A percentile compares a stretch with the other conserved stretches of the same genome.
These are phyloP conservation scores for Pichia cabralensis DNA, from an alignment of 805 yeast genomes.

Conservation along the genomic window DNA sequence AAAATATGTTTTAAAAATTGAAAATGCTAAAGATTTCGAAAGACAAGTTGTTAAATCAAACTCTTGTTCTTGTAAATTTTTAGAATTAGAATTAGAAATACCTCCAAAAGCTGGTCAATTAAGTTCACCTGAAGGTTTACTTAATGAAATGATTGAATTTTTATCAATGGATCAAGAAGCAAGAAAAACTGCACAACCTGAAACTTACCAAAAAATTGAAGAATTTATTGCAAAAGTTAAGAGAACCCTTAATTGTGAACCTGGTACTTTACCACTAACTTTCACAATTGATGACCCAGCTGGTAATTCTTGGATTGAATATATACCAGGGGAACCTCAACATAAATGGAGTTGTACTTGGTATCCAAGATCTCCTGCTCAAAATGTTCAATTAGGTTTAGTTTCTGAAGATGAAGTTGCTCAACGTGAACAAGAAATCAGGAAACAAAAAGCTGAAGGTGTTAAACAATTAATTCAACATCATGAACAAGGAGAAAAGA, in stretches of 20 bases:
- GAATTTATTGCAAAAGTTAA: slow-evolving; percentile 54
- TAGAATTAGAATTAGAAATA: slow-evolving; percentile 83
- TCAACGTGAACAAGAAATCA: slow-evolving; percentile 32
- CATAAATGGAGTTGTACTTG: slow-evolving; percentile 86
- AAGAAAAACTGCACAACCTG: slow-evolving; percentile 68
- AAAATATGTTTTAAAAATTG: slow-evolving; percentile 60
- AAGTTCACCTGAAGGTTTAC: slow-evolving; percentile 84
- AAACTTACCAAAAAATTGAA: slow-evolving; percentile 63
- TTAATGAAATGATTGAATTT: slow-evolving; percentile 76
- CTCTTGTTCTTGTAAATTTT: slow-evolving; percentile 67
- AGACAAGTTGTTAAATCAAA: slow-evolving; percentile 91
- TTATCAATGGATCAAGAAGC: slow-evolving; percentile 71
- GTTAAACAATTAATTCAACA: slow-evolving; percentile 15
- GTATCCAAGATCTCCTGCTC: slow-evolving; percentile 79
- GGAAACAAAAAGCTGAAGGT: slow-evolving; percentile 9
- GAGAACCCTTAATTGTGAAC: slow-evolving; percentile 54
- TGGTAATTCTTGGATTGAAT: slow-evolving; percentile 96
- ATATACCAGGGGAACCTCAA: slow-evolving; percentile 72
- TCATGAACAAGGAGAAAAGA: too few species aligned
- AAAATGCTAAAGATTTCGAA: slow-evolving; percentile 60
- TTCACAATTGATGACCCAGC: slow-evolving; percentile 84
- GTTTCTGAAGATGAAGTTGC: slow-evolving; percentile 59
- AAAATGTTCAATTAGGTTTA: slow-evolving; percentile 76
- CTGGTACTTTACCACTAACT: slow-evolving; percentile 64
- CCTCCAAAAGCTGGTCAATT: slow-evolving; percentile 93